Conservation (phyloP, 2,329 filamentous ascomycete species). For the Huntiella savannae region DNA sequence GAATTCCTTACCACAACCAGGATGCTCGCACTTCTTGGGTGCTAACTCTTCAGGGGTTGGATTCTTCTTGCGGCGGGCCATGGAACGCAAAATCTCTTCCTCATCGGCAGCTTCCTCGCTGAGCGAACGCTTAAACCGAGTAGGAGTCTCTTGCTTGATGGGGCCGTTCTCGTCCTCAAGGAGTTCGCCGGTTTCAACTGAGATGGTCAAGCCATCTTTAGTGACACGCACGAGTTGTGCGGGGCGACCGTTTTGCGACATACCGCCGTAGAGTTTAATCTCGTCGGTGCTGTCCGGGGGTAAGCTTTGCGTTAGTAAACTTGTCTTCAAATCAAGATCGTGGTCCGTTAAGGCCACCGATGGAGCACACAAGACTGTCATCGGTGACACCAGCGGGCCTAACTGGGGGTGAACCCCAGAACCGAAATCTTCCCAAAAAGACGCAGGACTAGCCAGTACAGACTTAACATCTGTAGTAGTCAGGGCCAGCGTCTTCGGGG, state of each 20-base stretch:
- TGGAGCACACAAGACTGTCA: too few species aligned
- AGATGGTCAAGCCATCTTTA: constrained; percentile 62
- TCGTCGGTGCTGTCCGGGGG: constrained; percentile 33
- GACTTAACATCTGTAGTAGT: too few species aligned
- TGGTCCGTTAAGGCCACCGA: too few species aligned
- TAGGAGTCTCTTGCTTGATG: constrained; percentile 23
- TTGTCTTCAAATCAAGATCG: too few species aligned
- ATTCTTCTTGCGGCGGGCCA: constrained; percentile 91
- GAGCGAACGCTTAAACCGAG: constrained; percentile 45
- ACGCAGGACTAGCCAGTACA: too few species aligned
- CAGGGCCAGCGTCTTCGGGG: neutral
- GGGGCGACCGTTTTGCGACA: constrained; percentile 63
- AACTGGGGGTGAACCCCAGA: too few species aligned
- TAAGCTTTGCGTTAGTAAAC: constrained; percentile 15
- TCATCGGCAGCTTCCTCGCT: constrained; percentile 57
- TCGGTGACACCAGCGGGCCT: too few species aligned
- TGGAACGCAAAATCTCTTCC: constrained; percentile 70
- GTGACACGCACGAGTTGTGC: constrained; percentile 69
- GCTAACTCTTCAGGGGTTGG: constrained; percentile 68
- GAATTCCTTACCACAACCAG: constrained; percentile 74
- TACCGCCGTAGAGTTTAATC: constrained; percentile 62
- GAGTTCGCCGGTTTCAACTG: constrained; percentile 49
- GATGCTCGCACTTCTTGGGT: constrained; percentile 56
- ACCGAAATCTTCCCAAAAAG: too few species aligned
- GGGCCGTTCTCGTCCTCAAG: constrained; percentile 30